Evolutionary conservation across 2,329 filamentous ascomycete species (phyloP).

Genomic region (Dothistroma pini): DNA sequence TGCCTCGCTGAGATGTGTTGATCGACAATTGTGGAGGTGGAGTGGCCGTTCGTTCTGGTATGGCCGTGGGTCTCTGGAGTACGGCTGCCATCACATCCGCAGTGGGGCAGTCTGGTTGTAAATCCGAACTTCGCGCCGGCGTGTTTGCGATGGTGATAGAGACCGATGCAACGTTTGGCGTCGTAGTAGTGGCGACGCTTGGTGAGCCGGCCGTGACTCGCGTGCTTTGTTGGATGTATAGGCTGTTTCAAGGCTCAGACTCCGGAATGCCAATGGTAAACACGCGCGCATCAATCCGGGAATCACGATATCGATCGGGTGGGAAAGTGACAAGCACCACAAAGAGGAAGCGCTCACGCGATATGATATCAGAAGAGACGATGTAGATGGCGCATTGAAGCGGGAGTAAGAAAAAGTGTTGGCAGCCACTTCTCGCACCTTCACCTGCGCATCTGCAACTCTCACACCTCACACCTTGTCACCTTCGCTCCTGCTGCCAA

Average conservation of each 20-base stretch:
- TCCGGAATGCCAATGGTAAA: neutral
- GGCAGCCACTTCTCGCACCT: neutral
- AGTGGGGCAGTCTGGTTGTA: conserved; percentile 4
- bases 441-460: neutral
- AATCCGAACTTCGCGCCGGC: neutral
- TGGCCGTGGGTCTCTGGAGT: conserved; percentile 10
- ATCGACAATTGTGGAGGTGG: conserved; percentile 56
- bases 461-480: too few relatives aligned
- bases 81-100: conserved; percentile 17
- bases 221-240: neutral
- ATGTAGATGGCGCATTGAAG: neutral
- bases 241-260: neutral
- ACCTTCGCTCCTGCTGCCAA: neutral
- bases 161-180: neutral
- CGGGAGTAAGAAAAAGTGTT: neutral
- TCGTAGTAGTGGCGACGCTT: neutral
- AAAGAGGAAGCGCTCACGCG: neutral
- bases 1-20: conserved; percentile 54
- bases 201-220: conserved; percentile 1
- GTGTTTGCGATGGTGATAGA: neutral
- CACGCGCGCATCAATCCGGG: neutral
- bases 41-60: conserved; percentile 35
- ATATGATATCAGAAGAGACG: neutral
- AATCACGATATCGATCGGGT: neutral
- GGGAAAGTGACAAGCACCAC: neutral